Evolutionary conservation across 2,329 filamentous ascomycete species (phyloP), one percentile per base, ranked within the genome.

Genomic region (Sporothrix brunneoviolacea): DNA sequence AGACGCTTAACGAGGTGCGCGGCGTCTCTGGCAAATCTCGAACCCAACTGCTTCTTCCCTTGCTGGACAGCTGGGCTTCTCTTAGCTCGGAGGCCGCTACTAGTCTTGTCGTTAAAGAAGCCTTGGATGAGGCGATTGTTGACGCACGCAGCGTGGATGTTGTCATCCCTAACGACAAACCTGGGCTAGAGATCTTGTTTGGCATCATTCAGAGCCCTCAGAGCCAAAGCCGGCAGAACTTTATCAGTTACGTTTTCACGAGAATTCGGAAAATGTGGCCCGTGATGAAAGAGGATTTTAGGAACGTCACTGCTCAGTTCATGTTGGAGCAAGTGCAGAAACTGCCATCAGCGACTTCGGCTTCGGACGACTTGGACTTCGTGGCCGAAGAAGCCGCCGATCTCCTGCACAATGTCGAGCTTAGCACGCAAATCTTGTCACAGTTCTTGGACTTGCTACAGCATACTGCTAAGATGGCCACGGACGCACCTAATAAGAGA

Each of bases 371-470:
- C 24, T 62, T 63, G 28, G 63, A 64, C 50, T 58, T 73, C 28
- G 70, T 75, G 42, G 65, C 77, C n/a, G 70, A 71, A 10, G 77
- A 86, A 62, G 82, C 87, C 3, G 76, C 82, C 8, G 86, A 91
- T 50, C 75, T 91, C 22, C 72, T 97, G 50, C 80, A 83, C 51
- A 82, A 76, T 52, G 77, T 94, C 8, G 73, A 82, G n/a, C 74
- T 95, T 35, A 82, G 86, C 2, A 88, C 86, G 0, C 73, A 83
- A 27, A 82, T 88, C 21, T 75, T 96, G 8, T 70, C 82, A 1
- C 75, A 76, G 42, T 88, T 95, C 66, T 69, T 95, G 8, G 79
- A 86, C 56, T 82, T 80, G 21, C 76, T 95, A 36, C 85, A 88
- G 51, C 83, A 81, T 13, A 79, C 84, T n/a, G 76, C 83, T 3